A percentile compares a stretch with the other conserved stretches of the same genome.
These are phyloP conservation scores for Candida boidinii DNA, from an alignment of 805 yeast genomes.

Conservation along the genomic window DNA sequence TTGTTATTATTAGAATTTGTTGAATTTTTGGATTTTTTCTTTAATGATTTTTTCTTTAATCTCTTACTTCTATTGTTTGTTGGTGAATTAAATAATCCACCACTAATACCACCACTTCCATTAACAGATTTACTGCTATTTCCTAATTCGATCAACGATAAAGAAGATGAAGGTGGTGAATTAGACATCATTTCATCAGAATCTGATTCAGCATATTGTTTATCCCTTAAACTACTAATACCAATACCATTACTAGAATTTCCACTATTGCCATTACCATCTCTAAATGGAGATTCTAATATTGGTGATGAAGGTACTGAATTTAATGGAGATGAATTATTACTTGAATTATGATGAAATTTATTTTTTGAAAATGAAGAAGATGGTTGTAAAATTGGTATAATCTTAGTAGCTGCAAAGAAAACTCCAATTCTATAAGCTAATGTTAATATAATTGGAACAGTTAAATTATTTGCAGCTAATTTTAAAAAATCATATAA, in stretches of 20 bases:
- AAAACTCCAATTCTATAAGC: constrained; percentile 83
- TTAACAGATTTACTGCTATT: no score
- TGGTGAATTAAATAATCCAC: no score
- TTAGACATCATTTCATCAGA: background rate
- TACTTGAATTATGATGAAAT: constrained; percentile 1
- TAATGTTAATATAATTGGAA: constrained; percentile 73
- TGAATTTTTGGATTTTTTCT: no score
- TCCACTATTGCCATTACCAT: no score
- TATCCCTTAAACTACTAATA: no score
- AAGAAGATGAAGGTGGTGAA: constrained; percentile 1
- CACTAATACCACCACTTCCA: no score
- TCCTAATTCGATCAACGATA: no score
- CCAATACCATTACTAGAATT: no score
- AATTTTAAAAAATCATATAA: constrained; percentile 45
- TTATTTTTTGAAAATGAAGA: no score
- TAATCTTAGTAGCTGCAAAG: constrained; percentile 84
- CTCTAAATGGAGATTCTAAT: constrained; percentile 5
- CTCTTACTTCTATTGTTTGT: no score
- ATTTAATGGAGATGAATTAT: constrained; percentile 7
- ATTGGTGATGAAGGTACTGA: constrained; percentile 15
- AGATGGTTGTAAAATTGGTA: constrained; percentile 46
- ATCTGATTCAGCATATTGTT: no score
- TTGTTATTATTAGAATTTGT: background rate
- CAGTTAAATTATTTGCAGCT: constrained; percentile 57
- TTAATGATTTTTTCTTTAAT: no score